Conservation (phyloP, 768 basidiomycete species). For the Mycena leptocephala region DNA sequence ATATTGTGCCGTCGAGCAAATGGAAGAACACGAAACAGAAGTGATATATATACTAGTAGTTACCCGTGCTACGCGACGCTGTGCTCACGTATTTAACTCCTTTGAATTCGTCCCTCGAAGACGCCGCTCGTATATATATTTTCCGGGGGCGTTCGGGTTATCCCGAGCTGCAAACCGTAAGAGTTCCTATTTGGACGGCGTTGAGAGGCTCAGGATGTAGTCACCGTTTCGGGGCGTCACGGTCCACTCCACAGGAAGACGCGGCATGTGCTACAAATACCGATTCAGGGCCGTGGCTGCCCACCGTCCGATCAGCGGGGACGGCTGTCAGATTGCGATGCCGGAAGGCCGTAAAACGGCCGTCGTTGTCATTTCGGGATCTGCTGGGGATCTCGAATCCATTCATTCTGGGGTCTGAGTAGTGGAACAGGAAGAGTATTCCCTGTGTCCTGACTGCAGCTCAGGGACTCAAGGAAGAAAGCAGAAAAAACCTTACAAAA, state of each 20-base stretch:
- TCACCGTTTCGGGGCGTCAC: background rate
- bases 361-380: background rate
- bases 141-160: conserved; percentile 6
- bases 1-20: conserved; percentile 13
- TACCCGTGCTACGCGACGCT: too few relatives aligned
- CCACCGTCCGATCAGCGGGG: background rate
- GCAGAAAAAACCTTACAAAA: background rate
- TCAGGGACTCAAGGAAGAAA: background rate
- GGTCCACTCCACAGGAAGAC: background rate
- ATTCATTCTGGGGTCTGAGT: background rate
- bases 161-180: background rate
- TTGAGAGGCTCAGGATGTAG: background rate
- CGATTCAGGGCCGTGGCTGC: background rate
- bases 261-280: conserved; percentile 3
- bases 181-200: background rate
- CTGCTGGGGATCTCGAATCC: background rate
- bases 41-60: background rate
- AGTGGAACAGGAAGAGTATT: background rate
- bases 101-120: too few relatives aligned
- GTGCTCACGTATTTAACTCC: too few relatives aligned
- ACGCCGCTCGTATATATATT: too few relatives aligned
- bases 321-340: background rate
- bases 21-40: background rate
- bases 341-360: too few relatives aligned
- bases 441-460: background rate